Percentiles rank a stretch among this genome's conserved stretches.
Conservation (phyloP, 2,329 filamentous ascomycete species). For the Colletotrichum australisinense region DNA sequence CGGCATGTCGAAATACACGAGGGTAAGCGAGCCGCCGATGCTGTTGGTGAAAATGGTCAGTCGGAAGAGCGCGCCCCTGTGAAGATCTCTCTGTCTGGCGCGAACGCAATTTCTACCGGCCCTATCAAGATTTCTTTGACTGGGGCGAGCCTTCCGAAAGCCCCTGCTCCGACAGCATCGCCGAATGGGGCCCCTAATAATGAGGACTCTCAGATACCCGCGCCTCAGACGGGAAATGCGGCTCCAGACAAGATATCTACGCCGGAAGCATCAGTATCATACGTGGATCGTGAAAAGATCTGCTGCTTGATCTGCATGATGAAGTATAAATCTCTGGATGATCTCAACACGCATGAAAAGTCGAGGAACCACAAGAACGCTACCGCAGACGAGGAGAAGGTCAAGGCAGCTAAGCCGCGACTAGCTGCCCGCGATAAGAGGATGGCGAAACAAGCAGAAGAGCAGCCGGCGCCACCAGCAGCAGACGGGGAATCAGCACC, state of each 20-base stretch:
- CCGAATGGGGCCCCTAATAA: too few relatives aligned
- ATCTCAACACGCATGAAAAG: constrained; percentile 55
- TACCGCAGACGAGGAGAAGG: constrained; percentile 51
- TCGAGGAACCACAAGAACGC: constrained; percentile 56
- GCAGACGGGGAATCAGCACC: constrained; percentile 33
- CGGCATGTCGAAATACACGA: constrained; percentile 55
- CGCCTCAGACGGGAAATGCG: neutral
- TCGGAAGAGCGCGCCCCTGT: constrained; percentile 33
- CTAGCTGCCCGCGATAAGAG: constrained; percentile 50
- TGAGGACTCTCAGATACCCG: neutral
- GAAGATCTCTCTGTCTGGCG: constrained; percentile 36
- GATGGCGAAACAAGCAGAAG: constrained; percentile 44
- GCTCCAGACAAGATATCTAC: constrained; percentile 28
- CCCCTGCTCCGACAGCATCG: constrained; percentile 8
- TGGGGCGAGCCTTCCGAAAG: constrained; percentile 5
- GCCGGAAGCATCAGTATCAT: constrained; percentile 53
- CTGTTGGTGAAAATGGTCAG: neutral
- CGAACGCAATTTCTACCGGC: constrained; percentile 7
- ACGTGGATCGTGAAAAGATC: constrained; percentile 65
- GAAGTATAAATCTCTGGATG: constrained; percentile 57
- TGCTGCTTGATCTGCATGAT: constrained; percentile 60
- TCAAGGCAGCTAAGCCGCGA: constrained; percentile 60
- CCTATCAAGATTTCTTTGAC: constrained; percentile 48
- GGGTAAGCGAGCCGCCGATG: constrained; percentile 20
- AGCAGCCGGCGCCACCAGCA: constrained; percentile 31